Percentiles rank a stretch among this genome's conserved stretches.
These are phyloP conservation scores for Penicillium antarcticum DNA, from an alignment of 495 filamentous ascomycete species.

Conservation along the genomic window DNA sequence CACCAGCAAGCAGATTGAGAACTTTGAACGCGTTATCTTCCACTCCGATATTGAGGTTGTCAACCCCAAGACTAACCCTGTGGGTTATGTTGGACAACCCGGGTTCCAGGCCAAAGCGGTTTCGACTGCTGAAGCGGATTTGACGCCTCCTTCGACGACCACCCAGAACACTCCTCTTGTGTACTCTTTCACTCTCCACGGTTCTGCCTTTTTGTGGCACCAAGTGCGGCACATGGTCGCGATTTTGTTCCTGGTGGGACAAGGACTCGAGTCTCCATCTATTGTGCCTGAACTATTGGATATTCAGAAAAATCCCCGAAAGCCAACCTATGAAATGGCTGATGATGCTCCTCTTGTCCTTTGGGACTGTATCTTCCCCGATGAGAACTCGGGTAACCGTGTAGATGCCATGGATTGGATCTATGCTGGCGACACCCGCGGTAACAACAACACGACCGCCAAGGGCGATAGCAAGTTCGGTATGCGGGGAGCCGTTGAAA, in stretches of 20 bases:
- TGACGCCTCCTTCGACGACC: conserved; percentile 13
- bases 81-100: conserved; percentile 29
- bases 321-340: conserved; percentile 87
- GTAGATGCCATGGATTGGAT: conserved; percentile 75
- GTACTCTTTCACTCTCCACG: conserved; percentile 81
- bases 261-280: conserved; percentile 74
- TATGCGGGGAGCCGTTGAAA: conserved; percentile 62
- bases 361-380: conserved; percentile 91
- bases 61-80: conserved; percentile 43
- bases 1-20: conserved; percentile 75
- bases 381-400: conserved; percentile 41
- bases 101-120: conserved; percentile 32
- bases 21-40: conserved; percentile 74
- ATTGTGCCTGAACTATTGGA: conserved; percentile 73
- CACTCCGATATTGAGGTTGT: conserved; percentile 72
- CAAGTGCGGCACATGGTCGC: conserved; percentile 91
- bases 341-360: conserved; percentile 84
- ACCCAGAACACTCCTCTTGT: conserved; percentile 52
- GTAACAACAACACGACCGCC: conserved; percentile 24
- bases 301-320: conserved; percentile 59
- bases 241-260: conserved; percentile 86
- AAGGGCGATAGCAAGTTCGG: conserved; percentile 57
- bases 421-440: conserved; percentile 59
- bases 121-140: conserved; percentile 12
- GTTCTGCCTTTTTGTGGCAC: conserved; percentile 97